phyloP scores from a whole-genome alignment of 2,329 filamentous ascomycete genomes.

The Clarireedia monteithiana region DNA sequence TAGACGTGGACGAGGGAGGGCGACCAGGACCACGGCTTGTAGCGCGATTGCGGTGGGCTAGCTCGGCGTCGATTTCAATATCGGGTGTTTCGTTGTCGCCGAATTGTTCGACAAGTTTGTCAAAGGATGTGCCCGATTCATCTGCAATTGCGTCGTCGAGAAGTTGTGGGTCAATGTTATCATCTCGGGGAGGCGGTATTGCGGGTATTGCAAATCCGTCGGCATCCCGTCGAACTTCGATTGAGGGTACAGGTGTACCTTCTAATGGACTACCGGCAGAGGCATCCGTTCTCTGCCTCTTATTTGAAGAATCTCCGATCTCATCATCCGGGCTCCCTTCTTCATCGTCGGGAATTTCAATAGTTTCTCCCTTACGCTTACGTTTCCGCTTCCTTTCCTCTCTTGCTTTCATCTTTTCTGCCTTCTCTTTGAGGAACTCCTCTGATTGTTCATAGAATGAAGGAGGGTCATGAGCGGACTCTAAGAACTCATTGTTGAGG shows the following conservation, averaged over 20 bases:
- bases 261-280: neutral
- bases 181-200: conserved; percentile 28
- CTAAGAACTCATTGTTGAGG: conserved; percentile 60
- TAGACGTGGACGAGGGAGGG: conserved; percentile 13
- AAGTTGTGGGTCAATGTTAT: conserved; percentile 8
- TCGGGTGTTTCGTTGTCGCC: conserved; percentile 28
- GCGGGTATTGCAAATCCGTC: conserved; percentile 63
- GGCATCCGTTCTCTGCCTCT: conserved; percentile 20
- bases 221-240: conserved; percentile 46
- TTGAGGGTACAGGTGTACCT: conserved; percentile 11
- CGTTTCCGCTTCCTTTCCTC: conserved; percentile 39
- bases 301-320: conserved; percentile 19
- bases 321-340: conserved; percentile 22
- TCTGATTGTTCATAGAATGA: conserved; percentile 64
- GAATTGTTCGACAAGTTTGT: conserved; percentile 38
- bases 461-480: conserved; percentile 73
- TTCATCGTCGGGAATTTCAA: conserved; percentile 14
- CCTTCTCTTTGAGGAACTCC: conserved; percentile 46
- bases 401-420: conserved; percentile 31
- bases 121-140: conserved; percentile 26
- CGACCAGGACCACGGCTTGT: conserved; percentile 25
- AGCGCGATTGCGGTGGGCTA: conserved; percentile 8
- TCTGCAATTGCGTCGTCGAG: conserved; percentile 18
- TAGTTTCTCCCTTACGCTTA: conserved; percentile 9
- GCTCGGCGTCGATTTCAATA: conserved; percentile 6